Evolutionary conservation across 345 rosid species (phyloP), one percentile per base, ranked within the genome.

Genomic region (Punica granatum): DNA sequence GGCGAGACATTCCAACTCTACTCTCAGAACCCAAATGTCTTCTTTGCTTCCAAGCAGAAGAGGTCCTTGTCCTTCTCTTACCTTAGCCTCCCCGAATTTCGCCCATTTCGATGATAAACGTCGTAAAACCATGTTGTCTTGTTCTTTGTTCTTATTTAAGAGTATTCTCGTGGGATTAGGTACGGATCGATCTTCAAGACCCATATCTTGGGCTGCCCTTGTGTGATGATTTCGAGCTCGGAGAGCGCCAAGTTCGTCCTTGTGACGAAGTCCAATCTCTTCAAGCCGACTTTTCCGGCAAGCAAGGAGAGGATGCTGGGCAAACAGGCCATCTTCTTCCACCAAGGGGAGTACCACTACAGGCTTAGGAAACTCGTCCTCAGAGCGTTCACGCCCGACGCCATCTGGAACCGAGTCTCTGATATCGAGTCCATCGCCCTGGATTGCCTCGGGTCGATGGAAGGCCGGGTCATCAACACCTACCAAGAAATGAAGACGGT

Each of bases 251-350:
- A 81, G 77, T 85, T 86, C 36, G 96, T 92, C 16, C 88, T 89
- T 0, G 86, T 75, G 4, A 92, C 90, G 1, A 81, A 71, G 63
- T 74, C 94, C 28, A 78, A 88, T 70, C 88, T 92, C 58, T 92
- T 92, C 79, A 89, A 92, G 74, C 98, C 98, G 4, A 88, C 94
- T 61, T 92, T 86, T 60, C 98, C 96, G 0, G 90, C 88, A 3
- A 89, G 94, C 64, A 92, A 92, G 77, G 98, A 92, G 80, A 85
- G 88, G 83, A 86, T 89, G 90, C 26, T 92, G 0, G 98, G 98
- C 23, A 85, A 79, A 69, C 85, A 88, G 74, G 96, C 94, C 51
- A 82, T 92, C 67, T 92, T 92, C 76, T 92, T 92, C 70, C 90
- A 83, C 75, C 94, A 86, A 69, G 98, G 98, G 58, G 85, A 86